Percentiles rank a stretch among this genome's conserved stretches.
Conservation (phyloP, 306 rosid genomes). For the Luffa aegyptiaca region DNA sequence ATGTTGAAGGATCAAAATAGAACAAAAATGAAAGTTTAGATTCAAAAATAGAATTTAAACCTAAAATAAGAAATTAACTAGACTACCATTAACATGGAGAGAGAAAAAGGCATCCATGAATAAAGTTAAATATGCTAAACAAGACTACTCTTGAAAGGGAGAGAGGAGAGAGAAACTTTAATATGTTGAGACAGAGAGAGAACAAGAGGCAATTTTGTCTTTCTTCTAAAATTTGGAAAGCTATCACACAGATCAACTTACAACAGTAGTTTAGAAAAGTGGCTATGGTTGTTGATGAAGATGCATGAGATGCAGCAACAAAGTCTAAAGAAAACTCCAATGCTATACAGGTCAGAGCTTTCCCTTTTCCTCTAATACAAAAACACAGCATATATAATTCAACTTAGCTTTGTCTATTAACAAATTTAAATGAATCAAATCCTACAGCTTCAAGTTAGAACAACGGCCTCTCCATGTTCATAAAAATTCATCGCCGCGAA, state of each 20-base stretch:
- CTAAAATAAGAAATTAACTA: too few relatives aligned
- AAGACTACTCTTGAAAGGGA: background rate
- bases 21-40: too few relatives aligned
- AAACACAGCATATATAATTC: background rate
- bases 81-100: too few relatives aligned
- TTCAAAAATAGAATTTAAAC: too few relatives aligned
- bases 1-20: too few relatives aligned
- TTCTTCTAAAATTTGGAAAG: background rate
- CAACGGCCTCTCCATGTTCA: background rate
- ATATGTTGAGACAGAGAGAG: background rate
- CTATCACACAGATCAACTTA: background rate
- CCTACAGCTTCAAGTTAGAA: background rate
- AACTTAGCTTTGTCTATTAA: background rate
- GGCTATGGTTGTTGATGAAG: background rate
- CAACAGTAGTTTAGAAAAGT: background rate
- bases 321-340: constrained; percentile 10
- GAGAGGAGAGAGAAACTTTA: background rate
- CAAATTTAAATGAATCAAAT: constrained; percentile 15
- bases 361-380: background rate
- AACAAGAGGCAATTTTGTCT: background rate
- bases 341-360: constrained; percentile 10
- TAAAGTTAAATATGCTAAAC: background rate
- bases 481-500: constrained; percentile 17
- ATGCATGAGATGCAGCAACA: constrained; percentile 2
- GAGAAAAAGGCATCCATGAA: background rate